A percentile compares a stretch with the other conserved stretches of the same genome.
These are phyloP conservation scores for Pouteria glomerata DNA, from an alignment of 148 eudicot species.

Conservation along the genomic window DNA sequence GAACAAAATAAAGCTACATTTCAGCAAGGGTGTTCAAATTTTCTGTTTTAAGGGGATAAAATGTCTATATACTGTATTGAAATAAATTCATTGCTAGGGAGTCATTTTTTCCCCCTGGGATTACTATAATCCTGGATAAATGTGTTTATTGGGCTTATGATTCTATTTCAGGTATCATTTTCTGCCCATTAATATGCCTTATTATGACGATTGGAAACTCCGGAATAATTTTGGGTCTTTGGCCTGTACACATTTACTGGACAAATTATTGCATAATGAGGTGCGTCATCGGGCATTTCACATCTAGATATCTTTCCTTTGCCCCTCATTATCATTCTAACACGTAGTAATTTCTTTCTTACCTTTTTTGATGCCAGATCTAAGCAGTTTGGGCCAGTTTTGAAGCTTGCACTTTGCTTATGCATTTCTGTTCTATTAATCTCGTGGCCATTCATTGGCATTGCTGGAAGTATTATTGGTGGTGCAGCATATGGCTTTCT, in stretches of 20 bases:
- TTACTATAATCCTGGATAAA: not conserved
- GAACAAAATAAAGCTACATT: too few species aligned
- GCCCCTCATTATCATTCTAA: slow-evolving; percentile 1
- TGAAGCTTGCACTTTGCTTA: slow-evolving; percentile 64
- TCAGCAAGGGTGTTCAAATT: not conserved
- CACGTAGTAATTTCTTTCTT: not conserved
- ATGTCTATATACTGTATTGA: not conserved
- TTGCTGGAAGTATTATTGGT: slow-evolving; percentile 50
- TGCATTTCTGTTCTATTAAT: slow-evolving; percentile 36
- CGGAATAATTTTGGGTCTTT: slow-evolving; percentile 70
- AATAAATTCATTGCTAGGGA: too few species aligned
- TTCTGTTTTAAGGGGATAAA: not conserved
- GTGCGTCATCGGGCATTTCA: slow-evolving; percentile 40
- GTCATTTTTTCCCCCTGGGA: not conserved
- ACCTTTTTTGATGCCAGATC: slow-evolving; percentile 46
- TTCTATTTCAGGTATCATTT: slow-evolving; percentile 55
- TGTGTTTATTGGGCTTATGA: not conserved
- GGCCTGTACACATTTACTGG: slow-evolving; percentile 73
- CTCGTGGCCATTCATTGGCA: slow-evolving; percentile 59
- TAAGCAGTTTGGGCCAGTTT: slow-evolving; percentile 70
- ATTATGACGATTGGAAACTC: slow-evolving; percentile 56
- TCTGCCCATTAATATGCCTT: slow-evolving; percentile 60
- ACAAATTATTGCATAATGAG: slow-evolving; percentile 61
- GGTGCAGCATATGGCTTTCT: slow-evolving; percentile 79
- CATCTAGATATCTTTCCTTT: slow-evolving; percentile 2